These are phyloP conservation scores for Lactifluus volemus DNA, from an alignment of 768 basidiomycete genomes.

Conservation along the genomic window DNA sequence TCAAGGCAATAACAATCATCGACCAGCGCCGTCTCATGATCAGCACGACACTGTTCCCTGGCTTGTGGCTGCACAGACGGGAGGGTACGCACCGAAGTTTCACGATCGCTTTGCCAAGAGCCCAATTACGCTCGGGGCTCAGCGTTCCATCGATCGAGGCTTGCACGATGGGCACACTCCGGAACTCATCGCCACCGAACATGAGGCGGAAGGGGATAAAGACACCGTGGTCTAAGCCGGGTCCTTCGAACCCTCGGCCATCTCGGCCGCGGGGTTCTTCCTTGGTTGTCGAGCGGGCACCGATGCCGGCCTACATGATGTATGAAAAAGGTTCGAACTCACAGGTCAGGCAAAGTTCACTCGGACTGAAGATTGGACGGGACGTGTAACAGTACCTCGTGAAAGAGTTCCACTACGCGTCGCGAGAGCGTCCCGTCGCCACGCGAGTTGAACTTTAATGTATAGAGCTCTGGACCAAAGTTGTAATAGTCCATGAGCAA, in stretches of 20 bases:
- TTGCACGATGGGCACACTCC: slow-evolving; percentile 59
- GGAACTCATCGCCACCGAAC: slow-evolving; percentile 62
- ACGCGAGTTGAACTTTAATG: slow-evolving; percentile 56
- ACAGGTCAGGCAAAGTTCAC: too few relatives aligned
- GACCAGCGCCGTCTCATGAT: too few relatives aligned
- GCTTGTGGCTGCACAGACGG: background rate
- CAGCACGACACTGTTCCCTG: too few relatives aligned
- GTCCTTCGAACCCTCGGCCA: slow-evolving; percentile 53
- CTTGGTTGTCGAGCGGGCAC: slow-evolving; percentile 40
- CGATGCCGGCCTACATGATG: slow-evolving; percentile 38
- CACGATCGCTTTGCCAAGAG: slow-evolving; percentile 50
- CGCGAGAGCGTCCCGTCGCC: slow-evolving; percentile 51
- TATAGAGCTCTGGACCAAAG: slow-evolving; percentile 50
- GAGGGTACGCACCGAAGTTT: slow-evolving; percentile 40
- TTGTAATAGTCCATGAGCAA: slow-evolving; percentile 69
- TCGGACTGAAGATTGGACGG: too few relatives aligned
- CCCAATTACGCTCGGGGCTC: slow-evolving; percentile 55
- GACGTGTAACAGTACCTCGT: slow-evolving; percentile 31
- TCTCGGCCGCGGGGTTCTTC: slow-evolving; percentile 53
- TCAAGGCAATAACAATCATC: too few relatives aligned
- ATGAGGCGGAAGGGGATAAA: slow-evolving; percentile 73
- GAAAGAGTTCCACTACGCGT: slow-evolving; percentile 52
- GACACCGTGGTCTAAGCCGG: slow-evolving; percentile 72
- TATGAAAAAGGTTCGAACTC: too few relatives aligned
- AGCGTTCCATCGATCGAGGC: slow-evolving; percentile 56